phyloP scores from a whole-genome alignment of 208 protist species.

The Acanthamoeba triangularis region DNA sequence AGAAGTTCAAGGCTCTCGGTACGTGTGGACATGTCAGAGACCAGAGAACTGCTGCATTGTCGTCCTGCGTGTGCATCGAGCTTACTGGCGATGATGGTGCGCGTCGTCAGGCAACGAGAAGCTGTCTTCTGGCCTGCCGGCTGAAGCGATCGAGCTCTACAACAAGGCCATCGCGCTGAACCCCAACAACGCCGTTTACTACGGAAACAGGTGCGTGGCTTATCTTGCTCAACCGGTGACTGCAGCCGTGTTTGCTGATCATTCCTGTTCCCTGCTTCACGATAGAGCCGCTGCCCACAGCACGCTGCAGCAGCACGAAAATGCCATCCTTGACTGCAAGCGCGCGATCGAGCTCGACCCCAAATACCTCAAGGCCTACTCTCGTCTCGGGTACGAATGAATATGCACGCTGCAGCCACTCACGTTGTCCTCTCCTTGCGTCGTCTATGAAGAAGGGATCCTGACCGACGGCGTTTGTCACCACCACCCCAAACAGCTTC shows the following conservation, averaged over 20 bases:
- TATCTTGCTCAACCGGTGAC: background rate
- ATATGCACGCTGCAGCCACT: too few species aligned
- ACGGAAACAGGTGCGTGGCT: conserved; percentile 33
- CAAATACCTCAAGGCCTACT: conserved; percentile 72
- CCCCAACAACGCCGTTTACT: conserved; percentile 59
- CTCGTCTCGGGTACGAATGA: conserved; percentile 48
- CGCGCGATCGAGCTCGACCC: conserved; percentile 28
- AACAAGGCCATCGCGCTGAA: conserved; percentile 60
- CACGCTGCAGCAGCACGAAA: conserved; percentile 39
- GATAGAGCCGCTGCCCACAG: conserved; percentile 46
- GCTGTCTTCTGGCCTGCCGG: conserved; percentile 1
- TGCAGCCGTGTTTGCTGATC: background rate
- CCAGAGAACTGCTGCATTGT: background rate
- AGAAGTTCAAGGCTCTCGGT: conserved; percentile 43
- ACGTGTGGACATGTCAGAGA: background rate
- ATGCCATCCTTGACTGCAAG: conserved; percentile 29
- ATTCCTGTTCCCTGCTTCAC: background rate
- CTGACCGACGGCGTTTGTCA: background rate
- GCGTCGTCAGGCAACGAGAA: conserved; percentile 22
- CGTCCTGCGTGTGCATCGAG: background rate
- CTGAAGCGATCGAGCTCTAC: conserved; percentile 58
- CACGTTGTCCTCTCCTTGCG: background rate
- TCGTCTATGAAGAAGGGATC: too few species aligned
- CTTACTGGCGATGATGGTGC: background rate
- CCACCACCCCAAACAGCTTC: background rate